A percentile compares a stretch with the other conserved stretches of the same genome.
Conservation (phyloP, 768 basidiomycete genomes). For the Sutorius australiensis region DNA sequence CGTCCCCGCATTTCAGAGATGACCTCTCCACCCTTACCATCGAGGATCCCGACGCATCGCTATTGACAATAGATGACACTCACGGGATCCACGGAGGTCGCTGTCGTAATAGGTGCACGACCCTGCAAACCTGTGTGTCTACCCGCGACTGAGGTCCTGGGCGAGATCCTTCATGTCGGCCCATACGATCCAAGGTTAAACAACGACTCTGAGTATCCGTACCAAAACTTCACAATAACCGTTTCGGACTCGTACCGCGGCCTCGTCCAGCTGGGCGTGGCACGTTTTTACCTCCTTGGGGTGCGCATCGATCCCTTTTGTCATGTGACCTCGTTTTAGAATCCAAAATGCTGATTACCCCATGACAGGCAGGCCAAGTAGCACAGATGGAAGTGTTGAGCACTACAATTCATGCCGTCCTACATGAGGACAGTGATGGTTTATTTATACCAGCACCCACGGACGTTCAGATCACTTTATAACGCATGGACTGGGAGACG, state of each 20-base stretch:
- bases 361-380: background rate
- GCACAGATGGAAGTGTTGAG: background rate
- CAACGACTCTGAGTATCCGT: background rate
- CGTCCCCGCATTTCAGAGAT: conserved; percentile 10
- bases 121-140: conserved; percentile 1
- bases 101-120: conserved; percentile 3
- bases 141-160: background rate
- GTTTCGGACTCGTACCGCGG: conserved; percentile 4
- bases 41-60: background rate
- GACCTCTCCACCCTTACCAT: background rate
- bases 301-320: conserved; percentile 1
- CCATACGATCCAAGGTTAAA: background rate
- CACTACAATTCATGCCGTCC: background rate
- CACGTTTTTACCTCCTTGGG: conserved; percentile 1
- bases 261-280: background rate
- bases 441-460: background rate
- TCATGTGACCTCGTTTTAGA: background rate
- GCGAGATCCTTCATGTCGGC: conserved; percentile 3
- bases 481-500: too few relatives aligned
- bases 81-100: background rate
- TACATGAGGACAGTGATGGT: background rate
- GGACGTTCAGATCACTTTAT: background rate
- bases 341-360: background rate
- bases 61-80: background rate
- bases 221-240: conserved; percentile 4